phyloP scores from a whole-genome alignment of 129 eudicot genomes.

The Glebionis coronaria region DNA sequence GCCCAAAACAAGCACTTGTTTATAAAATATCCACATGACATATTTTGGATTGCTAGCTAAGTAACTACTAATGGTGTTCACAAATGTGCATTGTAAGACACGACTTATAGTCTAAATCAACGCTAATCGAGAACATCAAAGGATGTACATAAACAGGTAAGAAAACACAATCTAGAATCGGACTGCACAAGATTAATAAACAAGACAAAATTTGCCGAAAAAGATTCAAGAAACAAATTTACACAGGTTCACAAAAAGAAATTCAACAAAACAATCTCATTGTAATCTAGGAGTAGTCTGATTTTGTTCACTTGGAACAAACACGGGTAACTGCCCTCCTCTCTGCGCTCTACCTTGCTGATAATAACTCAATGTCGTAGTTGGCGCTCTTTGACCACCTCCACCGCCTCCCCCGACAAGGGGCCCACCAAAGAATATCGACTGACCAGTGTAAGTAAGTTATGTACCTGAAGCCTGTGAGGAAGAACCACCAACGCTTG shows the following conservation, averaged over 20 bases:
- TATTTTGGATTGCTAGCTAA: no score
- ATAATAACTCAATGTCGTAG: constrained; percentile 43
- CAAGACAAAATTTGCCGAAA: constrained; percentile 23
- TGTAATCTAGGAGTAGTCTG: constrained; percentile 37
- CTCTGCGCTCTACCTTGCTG: constrained; percentile 86
- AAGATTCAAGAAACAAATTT: constrained; percentile 19
- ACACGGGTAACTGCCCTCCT: constrained; percentile 94
- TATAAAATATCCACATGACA: no score
- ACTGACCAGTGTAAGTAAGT: constrained; percentile 61
- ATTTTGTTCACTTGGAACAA: constrained; percentile 77
- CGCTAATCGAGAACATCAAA: neutral
- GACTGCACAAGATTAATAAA: constrained; percentile 14
- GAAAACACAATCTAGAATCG: constrained; percentile 7
- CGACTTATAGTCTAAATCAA: neutral
- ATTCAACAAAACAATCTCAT: constrained; percentile 11
- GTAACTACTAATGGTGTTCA: neutral
- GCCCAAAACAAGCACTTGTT: no score
- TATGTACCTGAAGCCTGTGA: constrained; percentile 71
- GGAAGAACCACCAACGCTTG: constrained; percentile 37
- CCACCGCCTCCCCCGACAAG: constrained; percentile 38
- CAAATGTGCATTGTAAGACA: neutral
- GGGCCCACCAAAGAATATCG: constrained; percentile 91
- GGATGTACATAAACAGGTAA: neutral
- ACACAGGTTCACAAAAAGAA: constrained; percentile 15
- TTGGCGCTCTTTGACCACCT: constrained; percentile 38